Percentiles rank a stretch among this genome's conserved stretches.
Conservation (phyloP, 108 stramenopile genomes). For the Fragilaria crotonensis region DNA sequence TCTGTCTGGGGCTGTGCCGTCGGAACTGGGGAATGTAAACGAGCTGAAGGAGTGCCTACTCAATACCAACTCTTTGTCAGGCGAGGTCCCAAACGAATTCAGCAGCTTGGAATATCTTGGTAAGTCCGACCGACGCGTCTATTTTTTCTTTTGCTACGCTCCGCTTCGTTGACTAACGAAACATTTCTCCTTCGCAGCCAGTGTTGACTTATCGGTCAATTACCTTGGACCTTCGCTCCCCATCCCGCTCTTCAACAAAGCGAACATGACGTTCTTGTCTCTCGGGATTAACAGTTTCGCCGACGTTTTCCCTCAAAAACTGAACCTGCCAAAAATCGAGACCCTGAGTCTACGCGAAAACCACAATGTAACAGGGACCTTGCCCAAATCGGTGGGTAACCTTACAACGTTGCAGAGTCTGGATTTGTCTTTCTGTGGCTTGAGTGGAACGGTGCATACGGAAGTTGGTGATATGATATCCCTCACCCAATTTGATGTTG, state of each 20-base stretch:
- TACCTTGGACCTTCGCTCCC: neutral
- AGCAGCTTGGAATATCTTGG: neutral
- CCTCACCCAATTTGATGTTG: constrained; percentile 1
- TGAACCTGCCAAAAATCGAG: neutral
- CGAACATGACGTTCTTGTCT: neutral
- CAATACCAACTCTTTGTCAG: neutral
- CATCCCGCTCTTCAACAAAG: neutral
- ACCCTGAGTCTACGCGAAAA: constrained; percentile 14
- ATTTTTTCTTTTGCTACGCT: too few relatives aligned
- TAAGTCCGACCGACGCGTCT: too few relatives aligned
- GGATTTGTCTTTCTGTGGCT: neutral
- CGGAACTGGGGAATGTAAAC: constrained; percentile 2
- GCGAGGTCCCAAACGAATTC: neutral
- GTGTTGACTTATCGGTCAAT: neutral
- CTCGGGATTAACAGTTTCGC: neutral
- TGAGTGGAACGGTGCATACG: constrained; percentile 43
- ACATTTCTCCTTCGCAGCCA: neutral
- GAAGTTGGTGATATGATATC: constrained; percentile 13
- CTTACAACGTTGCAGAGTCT: neutral
- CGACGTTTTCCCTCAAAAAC: neutral
- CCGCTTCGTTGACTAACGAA: neutral
- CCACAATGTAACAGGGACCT: constrained; percentile 17
- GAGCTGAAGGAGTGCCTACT: neutral
- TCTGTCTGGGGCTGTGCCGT: constrained; percentile 4
- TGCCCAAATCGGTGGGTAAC: constrained; percentile 16